These are phyloP conservation scores for Podaxis sp. DNA, from an alignment of 768 basidiomycete species.

Conservation along the genomic window DNA sequence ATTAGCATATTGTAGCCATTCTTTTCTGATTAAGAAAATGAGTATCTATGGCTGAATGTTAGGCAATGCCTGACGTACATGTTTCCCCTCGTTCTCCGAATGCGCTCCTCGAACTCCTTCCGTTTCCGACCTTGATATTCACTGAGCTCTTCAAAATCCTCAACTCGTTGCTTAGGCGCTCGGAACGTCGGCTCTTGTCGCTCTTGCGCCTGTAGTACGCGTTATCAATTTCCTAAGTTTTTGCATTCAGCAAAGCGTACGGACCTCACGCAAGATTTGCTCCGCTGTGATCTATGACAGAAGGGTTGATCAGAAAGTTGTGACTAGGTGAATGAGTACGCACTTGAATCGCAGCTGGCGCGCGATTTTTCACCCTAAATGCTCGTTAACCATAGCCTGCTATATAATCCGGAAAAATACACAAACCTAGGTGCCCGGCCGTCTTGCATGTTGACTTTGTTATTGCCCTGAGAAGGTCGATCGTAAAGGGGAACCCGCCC, in stretches of 20 bases:
- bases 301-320: constrained; percentile 16
- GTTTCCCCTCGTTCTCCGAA: constrained; percentile 74
- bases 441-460: constrained; percentile 60
- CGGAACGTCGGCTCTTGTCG: constrained; percentile 90
- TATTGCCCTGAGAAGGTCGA: neutral
- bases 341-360: constrained; percentile 91
- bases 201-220: constrained; percentile 78
- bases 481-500: neutral
- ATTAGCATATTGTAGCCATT: constrained; percentile 85
- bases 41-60: neutral
- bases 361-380: constrained; percentile 91
- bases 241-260: constrained; percentile 7
- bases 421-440: constrained; percentile 73
- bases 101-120: constrained; percentile 92
- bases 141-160: constrained; percentile 87
- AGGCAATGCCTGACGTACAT: constrained; percentile 49
- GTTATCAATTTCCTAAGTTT: neutral
- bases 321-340: constrained; percentile 22
- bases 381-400: constrained; percentile 6
- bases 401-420: neutral
- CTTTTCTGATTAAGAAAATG: constrained; percentile 52
- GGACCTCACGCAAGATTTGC: constrained; percentile 92
- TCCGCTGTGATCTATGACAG: constrained; percentile 88
- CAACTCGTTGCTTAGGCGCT: constrained; percentile 92
- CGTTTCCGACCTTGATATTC: constrained; percentile 92